These are phyloP conservation scores for Pestalotiopsis sp. DNA, from an alignment of 2,329 filamentous ascomycete genomes.

Conservation along the genomic window DNA sequence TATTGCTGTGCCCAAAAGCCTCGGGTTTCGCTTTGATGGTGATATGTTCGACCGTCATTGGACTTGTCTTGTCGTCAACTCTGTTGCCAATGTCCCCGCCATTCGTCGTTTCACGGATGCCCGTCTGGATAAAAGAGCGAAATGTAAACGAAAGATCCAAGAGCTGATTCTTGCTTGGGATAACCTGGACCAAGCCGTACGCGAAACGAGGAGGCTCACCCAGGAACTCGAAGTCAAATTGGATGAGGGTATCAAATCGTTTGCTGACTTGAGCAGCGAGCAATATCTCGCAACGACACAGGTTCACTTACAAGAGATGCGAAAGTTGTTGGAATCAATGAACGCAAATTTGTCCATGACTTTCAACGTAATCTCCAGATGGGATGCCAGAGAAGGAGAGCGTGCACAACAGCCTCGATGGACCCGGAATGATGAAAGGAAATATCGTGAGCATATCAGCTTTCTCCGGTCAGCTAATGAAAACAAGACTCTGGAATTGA, in stretches of 20 bases:
- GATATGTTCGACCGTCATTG: conserved; percentile 36
- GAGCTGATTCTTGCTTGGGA: conserved; percentile 28
- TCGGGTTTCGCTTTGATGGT: conserved; percentile 31
- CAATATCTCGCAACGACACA: conserved; percentile 12
- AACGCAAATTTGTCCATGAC: conserved; percentile 23
- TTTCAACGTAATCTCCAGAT: conserved; percentile 22
- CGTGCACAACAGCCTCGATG: conserved; percentile 31
- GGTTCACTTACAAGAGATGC: conserved; percentile 19
- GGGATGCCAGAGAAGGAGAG: conserved; percentile 27
- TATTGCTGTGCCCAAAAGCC: background rate
- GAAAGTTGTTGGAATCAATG: conserved; percentile 22
- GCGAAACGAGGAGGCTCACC: conserved; percentile 16
- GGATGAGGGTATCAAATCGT: background rate
- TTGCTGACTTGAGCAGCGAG: conserved; percentile 7
- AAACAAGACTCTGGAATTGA: conserved; percentile 8
- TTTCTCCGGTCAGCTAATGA: conserved; percentile 10
- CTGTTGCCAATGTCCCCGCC: background rate
- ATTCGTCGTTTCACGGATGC: background rate
- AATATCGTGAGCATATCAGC: conserved; percentile 25
- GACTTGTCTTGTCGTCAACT: conserved; percentile 32
- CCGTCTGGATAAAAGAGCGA: conserved; percentile 4
- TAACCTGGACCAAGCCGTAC: conserved; percentile 11
- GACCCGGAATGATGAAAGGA: conserved; percentile 33
- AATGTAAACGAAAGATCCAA: conserved; percentile 31
- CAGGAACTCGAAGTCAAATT: background rate